Conservation (phyloP, 2,329 filamentous ascomycete genomes). For the Torrubiellomyces zombiae region DNA sequence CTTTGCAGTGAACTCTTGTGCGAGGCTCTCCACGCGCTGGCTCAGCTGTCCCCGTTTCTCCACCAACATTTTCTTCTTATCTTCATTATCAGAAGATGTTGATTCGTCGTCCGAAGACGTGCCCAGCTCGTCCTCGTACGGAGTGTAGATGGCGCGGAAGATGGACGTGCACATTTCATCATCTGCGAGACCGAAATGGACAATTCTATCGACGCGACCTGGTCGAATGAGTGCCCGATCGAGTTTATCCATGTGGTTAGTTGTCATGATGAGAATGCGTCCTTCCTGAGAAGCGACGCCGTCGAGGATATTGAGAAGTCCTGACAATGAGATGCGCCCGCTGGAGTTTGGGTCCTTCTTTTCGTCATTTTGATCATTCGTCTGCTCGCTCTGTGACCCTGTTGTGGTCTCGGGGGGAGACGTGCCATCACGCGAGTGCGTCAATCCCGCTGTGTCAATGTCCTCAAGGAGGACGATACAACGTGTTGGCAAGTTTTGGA, state of each 20-base stretch:
- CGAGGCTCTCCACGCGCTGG: constrained; percentile 26
- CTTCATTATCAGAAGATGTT: constrained; percentile 13
- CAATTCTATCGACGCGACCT: constrained; percentile 42
- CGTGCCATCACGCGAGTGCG: constrained; percentile 33
- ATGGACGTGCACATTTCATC: constrained; percentile 33
- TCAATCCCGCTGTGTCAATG: constrained; percentile 57
- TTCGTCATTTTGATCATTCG: constrained; percentile 1
- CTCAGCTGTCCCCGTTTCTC: constrained; percentile 18
- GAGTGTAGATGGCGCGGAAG: constrained; percentile 41
- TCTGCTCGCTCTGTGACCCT: constrained; percentile 4
- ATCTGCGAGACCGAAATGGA: constrained; percentile 40
- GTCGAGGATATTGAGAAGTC: constrained; percentile 67
- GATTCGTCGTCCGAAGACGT: constrained; percentile 5
- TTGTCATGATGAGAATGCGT: constrained; percentile 48
- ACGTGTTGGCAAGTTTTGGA: constrained; percentile 47
- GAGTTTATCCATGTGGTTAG: constrained; percentile 45
- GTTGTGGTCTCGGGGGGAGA: constrained; percentile 2
- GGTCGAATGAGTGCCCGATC: constrained; percentile 47
- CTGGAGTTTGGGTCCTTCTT: constrained; percentile 2
- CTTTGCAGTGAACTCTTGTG: constrained; percentile 28
- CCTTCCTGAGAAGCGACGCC: constrained; percentile 50
- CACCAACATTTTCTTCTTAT: constrained; percentile 10
- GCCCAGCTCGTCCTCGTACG: constrained; percentile 27
- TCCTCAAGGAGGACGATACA: constrained; percentile 64
- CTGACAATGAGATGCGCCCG: constrained; percentile 49